Evolutionary conservation across 805 yeast species (phyloP).

Genomic region (Candida ascalaphidarum): DNA sequence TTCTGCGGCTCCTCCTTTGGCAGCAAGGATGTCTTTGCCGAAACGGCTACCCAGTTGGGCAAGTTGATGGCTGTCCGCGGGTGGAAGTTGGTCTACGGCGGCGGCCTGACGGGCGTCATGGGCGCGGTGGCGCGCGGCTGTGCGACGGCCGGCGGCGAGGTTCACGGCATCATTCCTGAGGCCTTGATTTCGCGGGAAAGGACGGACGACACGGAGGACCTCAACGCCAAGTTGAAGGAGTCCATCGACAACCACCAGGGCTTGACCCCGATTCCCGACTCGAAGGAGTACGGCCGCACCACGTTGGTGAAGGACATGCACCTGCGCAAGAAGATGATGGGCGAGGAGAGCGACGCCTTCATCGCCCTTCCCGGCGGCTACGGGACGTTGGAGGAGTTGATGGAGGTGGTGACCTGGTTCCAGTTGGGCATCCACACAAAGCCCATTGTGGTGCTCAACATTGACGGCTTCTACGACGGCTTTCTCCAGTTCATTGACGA

Average conservation of each 20-base stretch:
- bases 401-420: conserved; percentile 88
- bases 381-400: conserved; percentile 82
- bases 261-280: conserved; percentile 54
- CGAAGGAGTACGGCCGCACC: conserved; percentile 60
- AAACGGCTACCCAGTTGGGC: conserved; percentile 56
- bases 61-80: conserved; percentile 42
- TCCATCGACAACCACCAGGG: conserved; percentile 60
- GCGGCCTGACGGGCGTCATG: conserved; percentile 83
- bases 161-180: conserved; percentile 81
- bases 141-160: conserved; percentile 52
- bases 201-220: conserved; percentile 24
- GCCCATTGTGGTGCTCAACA: conserved; percentile 72
- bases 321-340: conserved; percentile 81
- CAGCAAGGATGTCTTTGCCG: conserved; percentile 37
- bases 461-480: conserved; percentile 73
- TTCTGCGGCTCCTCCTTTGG: conserved; percentile 86
- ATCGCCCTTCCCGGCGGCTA: conserved; percentile 90
- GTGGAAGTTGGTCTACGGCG: conserved; percentile 83
- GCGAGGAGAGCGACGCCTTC: conserved; percentile 76
- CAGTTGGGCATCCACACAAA: conserved; percentile 80
- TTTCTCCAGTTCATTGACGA: conserved; percentile 53
- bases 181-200: conserved; percentile 73
- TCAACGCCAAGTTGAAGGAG: conserved; percentile 41
- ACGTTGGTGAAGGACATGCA: conserved; percentile 85
- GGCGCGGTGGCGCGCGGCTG: conserved; percentile 65